Percentiles rank a stretch among this genome's conserved stretches.
Conservation (phyloP, 208 protist species). For the Blastocrithidia nonstop region DNA sequence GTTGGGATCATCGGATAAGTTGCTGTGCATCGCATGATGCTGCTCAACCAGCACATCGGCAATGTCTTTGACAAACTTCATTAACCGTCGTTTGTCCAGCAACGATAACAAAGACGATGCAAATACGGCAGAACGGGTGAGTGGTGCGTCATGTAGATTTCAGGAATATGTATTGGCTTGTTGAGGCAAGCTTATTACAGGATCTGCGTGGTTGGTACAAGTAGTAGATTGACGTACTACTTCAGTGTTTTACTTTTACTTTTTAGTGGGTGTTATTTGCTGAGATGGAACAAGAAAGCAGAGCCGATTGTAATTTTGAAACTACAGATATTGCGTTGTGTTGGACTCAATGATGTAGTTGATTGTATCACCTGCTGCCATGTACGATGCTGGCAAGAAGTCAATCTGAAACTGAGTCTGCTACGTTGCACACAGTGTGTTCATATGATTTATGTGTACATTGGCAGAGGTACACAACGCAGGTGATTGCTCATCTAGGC, state of each 20-base stretch:
- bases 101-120: constrained; percentile 21
- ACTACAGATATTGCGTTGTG: constrained; percentile 50
- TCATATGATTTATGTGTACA: no score
- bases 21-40: constrained; percentile 46
- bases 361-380: constrained; percentile 34
- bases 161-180: no score
- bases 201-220: no score
- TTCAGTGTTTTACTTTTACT: background rate
- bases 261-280: no score
- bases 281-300: no score
- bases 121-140: constrained; percentile 75
- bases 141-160: constrained; percentile 33
- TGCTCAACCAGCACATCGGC: constrained; percentile 40
- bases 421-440: constrained; percentile 5
- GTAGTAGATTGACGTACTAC: no score
- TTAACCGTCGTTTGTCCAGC: constrained; percentile 85
- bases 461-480: no score
- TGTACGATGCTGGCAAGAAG: constrained; percentile 41
- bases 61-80: constrained; percentile 84
- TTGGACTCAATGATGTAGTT: constrained; percentile 19
- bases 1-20: constrained; percentile 20
- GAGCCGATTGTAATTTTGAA: constrained; percentile 31
- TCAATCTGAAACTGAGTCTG: constrained; percentile 35
- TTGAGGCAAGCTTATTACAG: no score
- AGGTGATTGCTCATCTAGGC: no score